Percentiles rank a stretch among this genome's conserved stretches.
phyloP scores from a whole-genome alignment of 768 basidiomycete genomes.

The Suillus cothurnatus region DNA sequence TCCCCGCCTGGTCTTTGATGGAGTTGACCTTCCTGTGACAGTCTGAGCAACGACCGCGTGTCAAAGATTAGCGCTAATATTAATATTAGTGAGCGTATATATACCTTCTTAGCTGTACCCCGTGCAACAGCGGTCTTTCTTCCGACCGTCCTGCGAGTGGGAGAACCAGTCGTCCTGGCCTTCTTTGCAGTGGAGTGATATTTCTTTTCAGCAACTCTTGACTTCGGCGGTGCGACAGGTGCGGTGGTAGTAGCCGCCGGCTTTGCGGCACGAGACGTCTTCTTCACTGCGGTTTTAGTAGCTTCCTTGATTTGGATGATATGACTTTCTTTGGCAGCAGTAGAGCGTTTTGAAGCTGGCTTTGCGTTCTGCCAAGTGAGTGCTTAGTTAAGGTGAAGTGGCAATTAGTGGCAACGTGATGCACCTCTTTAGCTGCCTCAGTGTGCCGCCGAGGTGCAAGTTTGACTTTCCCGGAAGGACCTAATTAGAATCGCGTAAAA shows the following conservation, averaged over 20 bases:
- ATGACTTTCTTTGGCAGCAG: conserved; percentile 1
- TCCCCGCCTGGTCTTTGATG: neutral
- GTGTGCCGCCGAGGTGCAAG: conserved; percentile 18
- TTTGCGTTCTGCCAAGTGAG: conserved; percentile 17
- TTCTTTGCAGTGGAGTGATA: conserved; percentile 31
- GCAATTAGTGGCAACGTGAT: neutral
- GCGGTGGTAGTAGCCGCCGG: neutral
- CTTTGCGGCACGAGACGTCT: conserved; percentile 8
- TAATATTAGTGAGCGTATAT: neutral
- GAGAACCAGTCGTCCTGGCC: conserved; percentile 14
- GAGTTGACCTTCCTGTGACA: neutral
- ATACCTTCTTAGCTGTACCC: conserved; percentile 15
- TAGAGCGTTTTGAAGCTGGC: conserved; percentile 4
- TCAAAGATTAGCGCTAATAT: conserved; percentile 1
- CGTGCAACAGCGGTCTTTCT: conserved; percentile 11
- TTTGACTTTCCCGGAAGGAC: conserved; percentile 31
- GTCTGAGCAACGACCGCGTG: neutral
- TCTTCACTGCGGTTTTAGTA: conserved; percentile 10
- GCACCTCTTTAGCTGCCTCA: conserved; percentile 21
- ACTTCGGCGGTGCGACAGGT: conserved; percentile 9
- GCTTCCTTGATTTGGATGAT: neutral
- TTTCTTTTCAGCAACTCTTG: conserved; percentile 15
- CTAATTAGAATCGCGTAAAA: conserved; percentile 10
- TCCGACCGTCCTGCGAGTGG: conserved; percentile 14
- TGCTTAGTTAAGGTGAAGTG: neutral